Evolutionary conservation across 1,139 yeast genomes (phyloP).

Genomic region (Hyphopichia buzzinii): DNA sequence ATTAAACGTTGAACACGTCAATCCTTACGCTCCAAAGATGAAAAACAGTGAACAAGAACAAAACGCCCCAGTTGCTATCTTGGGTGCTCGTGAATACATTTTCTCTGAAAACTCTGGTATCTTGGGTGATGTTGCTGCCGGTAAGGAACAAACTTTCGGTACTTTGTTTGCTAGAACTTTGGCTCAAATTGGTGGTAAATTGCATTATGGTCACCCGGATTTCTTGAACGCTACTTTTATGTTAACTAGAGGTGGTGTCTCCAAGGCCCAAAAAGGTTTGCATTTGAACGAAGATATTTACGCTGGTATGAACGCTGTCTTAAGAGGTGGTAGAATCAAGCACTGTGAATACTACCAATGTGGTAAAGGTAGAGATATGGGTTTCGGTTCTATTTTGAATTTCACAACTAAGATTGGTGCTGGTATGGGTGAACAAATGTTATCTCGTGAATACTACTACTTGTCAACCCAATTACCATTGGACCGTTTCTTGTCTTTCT

Average conservation of each 20-base stretch:
- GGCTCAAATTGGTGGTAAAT: conserved; percentile 98
- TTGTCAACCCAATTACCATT: conserved; percentile 95
- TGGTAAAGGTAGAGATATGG: conserved; percentile 99
- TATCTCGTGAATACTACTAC: conserved; percentile 96
- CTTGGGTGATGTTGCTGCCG: conserved; percentile 99
- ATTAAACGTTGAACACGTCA: conserved; percentile 79
- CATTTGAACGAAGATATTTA: conserved; percentile 99
- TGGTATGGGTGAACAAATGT: conserved; percentile 99
- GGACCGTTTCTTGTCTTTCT: conserved; percentile 95
- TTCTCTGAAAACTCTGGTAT: conserved; percentile 99
- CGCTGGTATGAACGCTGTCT: conserved; percentile 97
- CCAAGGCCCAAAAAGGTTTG: conserved; percentile 97
- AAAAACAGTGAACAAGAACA: conserved; percentile 38
- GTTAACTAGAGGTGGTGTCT: conserved; percentile 99
- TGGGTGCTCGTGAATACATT: conserved; percentile 99
- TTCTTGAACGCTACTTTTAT: conserved; percentile 89
- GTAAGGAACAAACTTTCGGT: conserved; percentile 99
- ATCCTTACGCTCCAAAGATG: conserved; percentile 71
- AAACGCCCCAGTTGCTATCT: conserved; percentile 89
- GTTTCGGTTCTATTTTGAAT: conserved; percentile 97
- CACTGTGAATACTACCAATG: conserved; percentile 99
- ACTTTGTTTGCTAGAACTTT: conserved; percentile 95
- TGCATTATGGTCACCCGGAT: conserved; percentile 99
- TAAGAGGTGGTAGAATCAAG: conserved; percentile 98
- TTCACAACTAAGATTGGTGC: conserved; percentile 99